Base-by-base conservation (phyloP, 2,329 filamentous ascomycete species). In the Beauveria sp. region DNA sequence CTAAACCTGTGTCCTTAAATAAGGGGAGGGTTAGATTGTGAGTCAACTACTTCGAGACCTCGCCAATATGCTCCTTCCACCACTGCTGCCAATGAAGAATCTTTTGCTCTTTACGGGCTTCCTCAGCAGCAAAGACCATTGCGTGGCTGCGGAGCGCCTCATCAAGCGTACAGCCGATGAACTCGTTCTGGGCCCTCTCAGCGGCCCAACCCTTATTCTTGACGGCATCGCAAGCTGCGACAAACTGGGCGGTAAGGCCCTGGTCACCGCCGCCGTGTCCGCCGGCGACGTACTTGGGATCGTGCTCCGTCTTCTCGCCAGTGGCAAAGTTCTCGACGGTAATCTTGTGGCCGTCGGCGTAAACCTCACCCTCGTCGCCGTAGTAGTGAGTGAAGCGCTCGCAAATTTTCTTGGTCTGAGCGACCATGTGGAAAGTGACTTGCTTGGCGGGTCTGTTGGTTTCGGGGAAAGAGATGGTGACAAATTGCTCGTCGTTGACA, bases 341-440 rank as follows among this genome's bases (percentile, higher is more conserved):
- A 72, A 97, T 96, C 0, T 79, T 86, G 22, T 79, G 78, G 58
- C 89, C 91, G 75, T 97, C 92, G 65, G 96, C 94, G 66, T 86
- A 84, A 30, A 97, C 84, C 74, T 97, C 93, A 48, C 93, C 94
- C 55, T 85, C 79, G 0, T 89, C 90, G 54, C 94, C 94, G 74
- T 97, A 96, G 52, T 97, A 85, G 63, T 90, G 80, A 0, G 91
- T 92, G 62, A 92, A 88, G 3, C 94, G 86, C 66, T 96, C 84
- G 72, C 93, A 97, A 66, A 96, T 88, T 70, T 88, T 88, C 70
- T 90, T 86, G 0, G 92, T 96, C 63, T 92, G 90, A 2, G 93
- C 92, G 2, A 93, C 88, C 93, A 97, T 97, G 74, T 97, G 93
- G 71, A 97, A 90, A 2, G 86, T 86, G 1, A 92, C 93, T 18